Percentiles rank a stretch among this genome's conserved stretches.
Evolutionary conservation across 2,329 filamentous ascomycete genomes (phyloP).

Genomic region (Mycosphaerella arachidis): DNA sequence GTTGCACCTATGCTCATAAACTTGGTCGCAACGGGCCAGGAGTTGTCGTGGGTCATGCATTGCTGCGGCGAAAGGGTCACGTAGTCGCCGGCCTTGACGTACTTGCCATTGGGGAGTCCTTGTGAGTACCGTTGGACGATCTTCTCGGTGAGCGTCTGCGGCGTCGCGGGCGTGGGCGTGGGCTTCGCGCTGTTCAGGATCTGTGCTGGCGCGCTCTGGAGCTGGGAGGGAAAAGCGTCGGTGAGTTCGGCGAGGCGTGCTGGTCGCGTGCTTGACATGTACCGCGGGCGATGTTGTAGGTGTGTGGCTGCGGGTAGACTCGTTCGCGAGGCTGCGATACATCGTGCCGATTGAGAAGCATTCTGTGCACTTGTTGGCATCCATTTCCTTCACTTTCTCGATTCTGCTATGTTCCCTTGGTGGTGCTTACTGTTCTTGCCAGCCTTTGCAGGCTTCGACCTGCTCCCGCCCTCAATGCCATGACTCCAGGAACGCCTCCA

Average conservation of each 20-base stretch:
- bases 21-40: conserved; percentile 69
- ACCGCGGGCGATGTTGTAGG: conserved; percentile 26
- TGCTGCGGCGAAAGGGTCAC: conserved; percentile 67
- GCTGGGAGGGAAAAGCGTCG: conserved; percentile 61
- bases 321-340: neutral
- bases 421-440: conserved; percentile 14
- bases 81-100: conserved; percentile 76
- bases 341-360: conserved; percentile 6
- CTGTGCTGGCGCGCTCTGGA: conserved; percentile 61
- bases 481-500: conserved; percentile 4
- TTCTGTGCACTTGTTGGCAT: conserved; percentile 3
- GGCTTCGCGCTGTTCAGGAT: conserved; percentile 62
- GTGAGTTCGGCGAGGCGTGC: conserved; percentile 34
- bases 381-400: neutral
- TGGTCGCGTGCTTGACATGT: conserved; percentile 22
- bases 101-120: conserved; percentile 70
- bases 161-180: conserved; percentile 39
- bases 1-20: conserved; percentile 80
- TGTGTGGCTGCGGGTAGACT: conserved; percentile 5
- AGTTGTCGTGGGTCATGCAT: conserved; percentile 86
- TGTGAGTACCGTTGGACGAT: conserved; percentile 79
- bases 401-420: neutral
- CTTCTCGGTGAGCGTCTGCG: conserved; percentile 87
- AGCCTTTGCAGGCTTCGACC: conserved; percentile 19
- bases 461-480: conserved; percentile 20